Conservation (phyloP, 2,329 filamentous ascomycete genomes). For the Hypoxylon sp. region DNA sequence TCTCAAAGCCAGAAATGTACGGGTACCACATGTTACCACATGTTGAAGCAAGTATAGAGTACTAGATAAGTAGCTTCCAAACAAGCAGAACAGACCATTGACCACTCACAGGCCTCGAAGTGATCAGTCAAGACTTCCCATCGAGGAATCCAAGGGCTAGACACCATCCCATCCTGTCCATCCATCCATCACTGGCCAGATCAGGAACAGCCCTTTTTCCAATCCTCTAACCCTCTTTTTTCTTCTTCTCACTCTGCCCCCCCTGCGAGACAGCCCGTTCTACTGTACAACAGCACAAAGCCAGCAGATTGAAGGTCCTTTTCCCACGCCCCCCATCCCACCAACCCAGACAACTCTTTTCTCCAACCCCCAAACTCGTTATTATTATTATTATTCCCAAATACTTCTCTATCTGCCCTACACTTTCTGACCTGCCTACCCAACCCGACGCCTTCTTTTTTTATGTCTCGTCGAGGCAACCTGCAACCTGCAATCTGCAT, state of each 20-base stretch:
- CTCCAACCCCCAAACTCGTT: conserved; percentile 43
- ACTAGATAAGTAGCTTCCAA: conserved; percentile 28
- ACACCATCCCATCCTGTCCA: conserved; percentile 38
- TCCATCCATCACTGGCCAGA: conserved; percentile 42
- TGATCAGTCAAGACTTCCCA: conserved; percentile 42
- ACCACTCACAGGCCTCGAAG: conserved; percentile 37
- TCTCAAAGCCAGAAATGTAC: conserved; percentile 29
- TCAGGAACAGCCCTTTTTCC: conserved; percentile 44
- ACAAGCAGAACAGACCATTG: conserved; percentile 35
- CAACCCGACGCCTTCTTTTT: conserved; percentile 32
- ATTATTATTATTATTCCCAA: conserved; percentile 43
- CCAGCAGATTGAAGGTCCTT: conserved; percentile 40
- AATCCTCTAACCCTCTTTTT: conserved; percentile 30
- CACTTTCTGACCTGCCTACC: conserved; percentile 28
- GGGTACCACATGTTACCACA: conserved; percentile 31
- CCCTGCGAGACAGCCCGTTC: conserved; percentile 33
- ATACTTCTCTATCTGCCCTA: conserved; percentile 37
- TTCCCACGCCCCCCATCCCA: conserved; percentile 36
- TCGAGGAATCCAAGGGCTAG: conserved; percentile 39
- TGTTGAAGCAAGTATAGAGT: conserved; percentile 29
- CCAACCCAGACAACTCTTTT: conserved; percentile 40
- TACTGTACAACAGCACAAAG: conserved; percentile 37
- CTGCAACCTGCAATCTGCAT: conserved; percentile 45
- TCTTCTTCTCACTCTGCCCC: conserved; percentile 17
- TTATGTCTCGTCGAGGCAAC: conserved; percentile 36